Evolutionary conservation across 2,329 filamentous ascomycete genomes (phyloP), one percentile per base, ranked within the genome.

Genomic region (Rhynchosporium graminicola): DNA sequence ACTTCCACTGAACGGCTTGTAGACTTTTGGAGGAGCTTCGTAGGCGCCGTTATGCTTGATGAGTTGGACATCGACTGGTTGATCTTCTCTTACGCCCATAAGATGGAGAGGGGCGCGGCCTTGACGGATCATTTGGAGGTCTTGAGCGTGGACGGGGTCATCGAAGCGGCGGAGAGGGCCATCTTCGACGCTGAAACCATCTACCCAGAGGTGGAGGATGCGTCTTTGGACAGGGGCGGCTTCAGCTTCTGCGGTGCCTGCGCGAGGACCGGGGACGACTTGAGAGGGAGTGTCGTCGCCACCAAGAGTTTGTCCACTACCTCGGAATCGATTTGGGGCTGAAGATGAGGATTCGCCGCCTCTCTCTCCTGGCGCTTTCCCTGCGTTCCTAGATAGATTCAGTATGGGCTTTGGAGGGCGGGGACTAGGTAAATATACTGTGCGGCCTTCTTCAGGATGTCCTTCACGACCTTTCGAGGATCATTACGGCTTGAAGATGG

Each of bases 121-220:
- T 26, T 84, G 82, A 64, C 90, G 86, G 70, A 95, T 95, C 81
- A 92, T 88, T 62, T 86, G 80, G 50, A 95, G 80, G 59, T 89
- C 89, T 56, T 82, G 80, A 36, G 87, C 84, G 73, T 94, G 92
- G 36, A 82, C 82, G 0, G 90, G 90, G 74, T 95, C 90, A 70
- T 93, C 89, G 72, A 91, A 94, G 61, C 90, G 86, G 73, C 84
- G 87, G 43, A 95, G 83, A 52, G 87, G 84, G 33, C 91, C 91
- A 71, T 95, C 90, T 63, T 93, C 91, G 64, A 96, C 87, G 67
- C 90, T 94, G 77, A 95, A 94, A 13, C 91, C 91, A 72, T 96
- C 88, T 47, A 83, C 82, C 91, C 91, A 96, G 50, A 95, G 82
- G 71, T 94, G 91, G 59, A 96, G 80, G 10, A 86, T 83, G 57